Percentiles rank a stretch among this genome's conserved stretches.
Conservation (phyloP, 2,329 filamentous ascomycete genomes). For the Claviceps pusilla region DNA sequence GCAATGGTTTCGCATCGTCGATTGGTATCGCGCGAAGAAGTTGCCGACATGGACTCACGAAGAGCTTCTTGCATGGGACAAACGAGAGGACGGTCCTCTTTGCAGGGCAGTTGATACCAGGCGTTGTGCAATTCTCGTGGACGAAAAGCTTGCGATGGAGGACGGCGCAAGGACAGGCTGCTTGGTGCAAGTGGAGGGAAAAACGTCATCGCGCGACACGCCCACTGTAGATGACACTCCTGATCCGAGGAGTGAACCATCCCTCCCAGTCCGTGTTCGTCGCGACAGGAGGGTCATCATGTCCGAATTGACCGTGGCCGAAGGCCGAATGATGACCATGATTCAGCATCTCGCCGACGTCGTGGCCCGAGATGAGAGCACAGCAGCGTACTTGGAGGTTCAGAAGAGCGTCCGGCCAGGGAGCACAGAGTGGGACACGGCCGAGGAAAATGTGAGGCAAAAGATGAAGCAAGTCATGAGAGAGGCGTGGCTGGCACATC, state of each 20-base stretch:
- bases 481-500: conserved; percentile 4
- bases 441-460: background rate
- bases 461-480: conserved; percentile 6
- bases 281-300: conserved; percentile 5
- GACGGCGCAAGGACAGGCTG: conserved; percentile 1
- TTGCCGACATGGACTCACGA: conserved; percentile 7
- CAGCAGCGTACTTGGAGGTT: background rate
- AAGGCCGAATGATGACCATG: conserved; percentile 4
- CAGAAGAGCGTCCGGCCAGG: background rate
- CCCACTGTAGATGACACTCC: background rate
- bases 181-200: conserved; percentile 5
- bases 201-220: background rate
- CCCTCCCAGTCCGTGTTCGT: background rate
- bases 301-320: conserved; percentile 2
- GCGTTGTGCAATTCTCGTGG: conserved; percentile 6
- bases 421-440: conserved; percentile 4
- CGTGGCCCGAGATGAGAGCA: conserved; percentile 3
- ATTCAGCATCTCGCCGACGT: conserved; percentile 2
- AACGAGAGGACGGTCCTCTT: conserved; percentile 5
- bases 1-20: conserved; percentile 9
- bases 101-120: conserved; percentile 8
- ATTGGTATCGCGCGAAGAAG: conserved; percentile 11
- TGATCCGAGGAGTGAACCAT: background rate
- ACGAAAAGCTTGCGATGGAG: background rate
- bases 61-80: conserved; percentile 7